These are phyloP conservation scores for Xylariaceae sp. DNA, from an alignment of 2,329 filamentous ascomycete species.

Conservation along the genomic window DNA sequence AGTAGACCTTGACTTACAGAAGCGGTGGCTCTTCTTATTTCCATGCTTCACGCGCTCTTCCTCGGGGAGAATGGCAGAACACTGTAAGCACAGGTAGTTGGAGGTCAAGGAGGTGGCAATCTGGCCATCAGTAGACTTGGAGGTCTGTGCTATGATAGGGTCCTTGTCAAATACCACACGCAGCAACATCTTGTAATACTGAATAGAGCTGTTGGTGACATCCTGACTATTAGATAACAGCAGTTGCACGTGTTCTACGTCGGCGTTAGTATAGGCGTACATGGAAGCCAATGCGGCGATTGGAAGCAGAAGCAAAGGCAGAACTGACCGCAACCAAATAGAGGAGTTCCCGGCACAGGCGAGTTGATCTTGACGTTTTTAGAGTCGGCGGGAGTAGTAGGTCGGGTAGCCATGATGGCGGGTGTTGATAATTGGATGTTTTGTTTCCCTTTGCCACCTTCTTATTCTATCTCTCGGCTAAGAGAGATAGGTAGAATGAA, in stretches of 20 bases:
- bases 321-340: slow-evolving; percentile 60
- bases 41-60: slow-evolving; percentile 63
- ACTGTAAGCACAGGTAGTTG: slow-evolving; percentile 69
- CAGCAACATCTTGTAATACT: slow-evolving; percentile 67
- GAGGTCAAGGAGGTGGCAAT: slow-evolving; percentile 58
- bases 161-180: slow-evolving; percentile 64
- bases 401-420: slow-evolving; percentile 28
- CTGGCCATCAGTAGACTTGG: slow-evolving; percentile 50
- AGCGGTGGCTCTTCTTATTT: slow-evolving; percentile 62
- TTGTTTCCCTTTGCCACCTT: too few relatives aligned
- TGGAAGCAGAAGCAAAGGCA: slow-evolving; percentile 35
- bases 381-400: slow-evolving; percentile 31
- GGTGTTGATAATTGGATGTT: neutral
- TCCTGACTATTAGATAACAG: slow-evolving; percentile 58
- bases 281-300: slow-evolving; percentile 13
- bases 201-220: slow-evolving; percentile 61
- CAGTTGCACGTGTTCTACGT: slow-evolving; percentile 63
- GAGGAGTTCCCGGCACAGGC: slow-evolving; percentile 51
- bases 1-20: slow-evolving; percentile 48
- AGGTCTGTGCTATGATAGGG: slow-evolving; percentile 60
- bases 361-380: slow-evolving; percentile 57
- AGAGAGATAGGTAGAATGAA: neutral
- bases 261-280: slow-evolving; percentile 9
- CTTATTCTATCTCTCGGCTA: neutral
- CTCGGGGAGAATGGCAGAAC: slow-evolving; percentile 60